Evolutionary conservation across 768 basidiomycete genomes (phyloP), one percentile per base, ranked within the genome.

Genomic region (Xerocomellus chrysenteron): DNA sequence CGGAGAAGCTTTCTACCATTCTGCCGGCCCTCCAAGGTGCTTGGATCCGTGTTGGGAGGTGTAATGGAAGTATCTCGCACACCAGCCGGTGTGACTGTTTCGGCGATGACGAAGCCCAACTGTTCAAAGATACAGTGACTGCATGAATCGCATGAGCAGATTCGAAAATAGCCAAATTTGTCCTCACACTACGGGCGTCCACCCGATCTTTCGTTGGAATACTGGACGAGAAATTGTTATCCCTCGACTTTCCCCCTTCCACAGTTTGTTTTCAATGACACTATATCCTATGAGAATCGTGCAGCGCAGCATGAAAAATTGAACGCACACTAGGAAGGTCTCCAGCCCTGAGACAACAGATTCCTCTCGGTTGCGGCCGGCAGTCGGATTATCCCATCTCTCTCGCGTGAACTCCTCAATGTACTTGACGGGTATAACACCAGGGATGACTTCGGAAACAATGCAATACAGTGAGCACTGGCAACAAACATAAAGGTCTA

Each of bases 401-500:
- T 90, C 87, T 40, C 78, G 77, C 9, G 78, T 70, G 51, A 90
- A 82, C 56, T 84, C 84, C 33, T 90, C 84, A 61, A 89, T 72
- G 54, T 80, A 73, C 59, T 81, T 81, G 47, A 76, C 71, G 9
- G 87, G 83, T 56, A 94, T 77, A 42, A 93, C 84, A 5, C 88
- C 91, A 37, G 90, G 83, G 46, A 92, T 85, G 50, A 86, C 74
- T 16, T 80, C 78, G 24, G 87, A 90, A 1, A 82, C 85, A 39
- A 90, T 76, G 61, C 86, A 84, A 65, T 87, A 89, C 59, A 87
- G 72, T 24, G 85, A 85, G 69, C 92, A 94, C 65, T 92, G 91
- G 65, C 92, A 93, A 68, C 92, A 94, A 44, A 92, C 75, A 65
- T 88, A 93, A 30, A 92, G 77, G 69, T 93, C 90, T 41, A 93